A percentile compares a stretch with the other conserved stretches of the same genome.
These are phyloP conservation scores for Cymbidium sinense DNA, from an alignment of 106 monocot genomes.

Conservation along the genomic window DNA sequence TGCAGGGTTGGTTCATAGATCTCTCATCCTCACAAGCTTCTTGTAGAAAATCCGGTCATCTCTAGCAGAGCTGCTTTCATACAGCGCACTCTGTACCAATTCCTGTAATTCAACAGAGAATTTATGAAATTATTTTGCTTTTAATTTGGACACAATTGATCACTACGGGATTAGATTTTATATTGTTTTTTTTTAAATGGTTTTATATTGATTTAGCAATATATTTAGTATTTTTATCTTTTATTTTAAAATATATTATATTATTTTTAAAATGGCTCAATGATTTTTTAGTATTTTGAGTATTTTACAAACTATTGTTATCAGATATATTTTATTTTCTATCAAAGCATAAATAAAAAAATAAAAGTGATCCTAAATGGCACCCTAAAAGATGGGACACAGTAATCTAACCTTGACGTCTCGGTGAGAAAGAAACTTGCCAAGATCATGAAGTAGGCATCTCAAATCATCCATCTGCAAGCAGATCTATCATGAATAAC, in stretches of 20 bases:
- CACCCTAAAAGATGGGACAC: background rate
- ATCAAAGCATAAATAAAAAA: too few relatives aligned
- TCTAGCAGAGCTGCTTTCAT: constrained; percentile 71
- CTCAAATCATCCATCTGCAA: constrained; percentile 86
- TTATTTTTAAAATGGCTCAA: too few relatives aligned
- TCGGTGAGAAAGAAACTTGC: constrained; percentile 71
- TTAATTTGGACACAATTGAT: background rate
- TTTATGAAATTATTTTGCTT: background rate
- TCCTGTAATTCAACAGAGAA: constrained; percentile 34
- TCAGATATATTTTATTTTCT: too few relatives aligned
- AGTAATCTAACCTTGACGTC: constrained; percentile 75
- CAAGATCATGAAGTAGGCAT: constrained; percentile 78
- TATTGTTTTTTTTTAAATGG: too few relatives aligned
- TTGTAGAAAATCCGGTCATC: constrained; percentile 80
- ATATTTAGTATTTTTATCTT: too few relatives aligned
- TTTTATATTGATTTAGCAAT: too few relatives aligned
- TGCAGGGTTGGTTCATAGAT: constrained; percentile 35
- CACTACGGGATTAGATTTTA: too few relatives aligned
- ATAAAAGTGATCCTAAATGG: too few relatives aligned
- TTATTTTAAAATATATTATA: too few relatives aligned
- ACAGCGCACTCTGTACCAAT: constrained; percentile 68
- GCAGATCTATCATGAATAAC: background rate
- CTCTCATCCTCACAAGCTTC: constrained; percentile 58
- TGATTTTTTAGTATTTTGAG: too few relatives aligned
- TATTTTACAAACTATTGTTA: too few relatives aligned